Evolutionary conservation across 192 early-diverging fungal genomes (phyloP), one percentile per base, ranked within the genome.

Genomic region (Entomortierella lignicola): DNA sequence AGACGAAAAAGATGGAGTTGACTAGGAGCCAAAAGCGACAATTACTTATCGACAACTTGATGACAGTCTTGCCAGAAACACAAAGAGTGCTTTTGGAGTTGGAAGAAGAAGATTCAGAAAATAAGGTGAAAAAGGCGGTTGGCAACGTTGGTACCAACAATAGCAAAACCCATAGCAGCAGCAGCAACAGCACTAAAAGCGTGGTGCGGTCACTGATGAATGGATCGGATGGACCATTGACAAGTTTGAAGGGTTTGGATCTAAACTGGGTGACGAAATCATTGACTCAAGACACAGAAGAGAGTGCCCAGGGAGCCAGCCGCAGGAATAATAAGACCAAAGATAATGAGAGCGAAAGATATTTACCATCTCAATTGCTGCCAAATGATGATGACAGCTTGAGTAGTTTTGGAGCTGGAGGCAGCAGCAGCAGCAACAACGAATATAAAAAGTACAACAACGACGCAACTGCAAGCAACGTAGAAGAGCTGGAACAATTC

Each of bases 21-120:
- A 79, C 27, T 48, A 79, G 60, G 75, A 68, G 75, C 23, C 67
- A 79, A 59, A 79, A 79, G 42, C 67, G 75, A 27, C 61, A 79
- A 48, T 29, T 70, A 8, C 50, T 79, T 21, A 70, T 79, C 27
- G 56, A 70, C 34, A 57, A 69, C 13, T 32, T 79, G 56, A 60
- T 66, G 18, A 58, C 44, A 56, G 55, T 79, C 42, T 25, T 79
- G 44, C 75, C 75, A 0, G 67, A 18, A 25, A 50, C 75, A 47
- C 67, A 79, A 42, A 34, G 43, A 34, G 15, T 29, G 29, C 34
- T 70, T 12, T 44, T 79, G 27, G 56, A 79, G 17, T 8, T 70
- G 5, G 75, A 66, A 25, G 41, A 43, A 4, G 74, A 77, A 18
- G 55, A 51, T 29, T 39, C 41, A 12, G 29, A 30, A 25, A 62